These are phyloP conservation scores for Macrolepiota fuliginosa DNA, from an alignment of 768 basidiomycete species.

Conservation along the genomic window DNA sequence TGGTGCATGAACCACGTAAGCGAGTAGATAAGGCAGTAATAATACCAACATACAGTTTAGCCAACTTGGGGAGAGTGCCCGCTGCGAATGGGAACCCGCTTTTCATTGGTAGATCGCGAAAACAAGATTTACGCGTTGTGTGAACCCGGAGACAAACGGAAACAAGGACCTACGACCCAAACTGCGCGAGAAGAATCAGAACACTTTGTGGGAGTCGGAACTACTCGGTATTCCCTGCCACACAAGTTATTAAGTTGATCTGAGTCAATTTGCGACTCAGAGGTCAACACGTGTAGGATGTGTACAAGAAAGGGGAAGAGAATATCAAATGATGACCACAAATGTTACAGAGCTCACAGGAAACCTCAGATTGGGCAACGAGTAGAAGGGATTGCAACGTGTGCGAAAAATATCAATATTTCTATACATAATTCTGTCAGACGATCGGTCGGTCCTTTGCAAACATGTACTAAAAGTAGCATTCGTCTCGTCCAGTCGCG, in stretches of 20 bases:
- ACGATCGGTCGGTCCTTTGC: not conserved
- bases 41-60: not conserved
- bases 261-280: not conserved
- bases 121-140: not conserved
- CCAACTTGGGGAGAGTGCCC: not conserved
- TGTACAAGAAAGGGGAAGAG: not conserved
- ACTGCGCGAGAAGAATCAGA: conserved; percentile 3
- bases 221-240: not conserved
- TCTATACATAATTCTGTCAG: not conserved
- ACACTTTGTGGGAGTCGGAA: conserved; percentile 8
- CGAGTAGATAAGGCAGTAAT: not conserved
- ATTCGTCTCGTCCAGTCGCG: not conserved
- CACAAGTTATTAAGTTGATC: not conserved
- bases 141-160: not conserved
- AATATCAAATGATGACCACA: conserved; percentile 19
- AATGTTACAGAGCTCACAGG: conserved; percentile 11
- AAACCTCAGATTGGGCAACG: conserved; percentile 13
- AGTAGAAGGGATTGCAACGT: not conserved
- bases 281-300: conserved; percentile 5
- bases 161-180: not conserved
- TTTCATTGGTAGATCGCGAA: not conserved
- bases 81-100: not conserved
- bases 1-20: not conserved
- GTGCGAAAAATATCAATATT: conserved; percentile 1
- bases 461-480: conserved; percentile 3